A percentile compares a stretch with the other conserved stretches of the same genome.
Evolutionary conservation across 768 basidiomycete genomes (phyloP).

Genomic region (Leccinum sublutescens): DNA sequence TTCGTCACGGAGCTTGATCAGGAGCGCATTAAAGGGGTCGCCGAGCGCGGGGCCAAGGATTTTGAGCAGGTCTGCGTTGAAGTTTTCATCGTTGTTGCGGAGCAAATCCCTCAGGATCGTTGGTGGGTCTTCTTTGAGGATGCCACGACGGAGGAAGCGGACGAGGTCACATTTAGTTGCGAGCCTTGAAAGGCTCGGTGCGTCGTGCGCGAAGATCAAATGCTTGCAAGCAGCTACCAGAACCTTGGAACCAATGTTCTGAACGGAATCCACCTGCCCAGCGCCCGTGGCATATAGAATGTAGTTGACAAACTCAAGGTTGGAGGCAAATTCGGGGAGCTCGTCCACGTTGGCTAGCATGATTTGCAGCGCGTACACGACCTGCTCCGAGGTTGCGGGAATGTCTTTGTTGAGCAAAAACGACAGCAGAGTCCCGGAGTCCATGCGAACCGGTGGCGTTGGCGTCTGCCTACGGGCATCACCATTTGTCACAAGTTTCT

Average conservation of each 20-base stretch:
- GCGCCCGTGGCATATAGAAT: conserved; percentile 1
- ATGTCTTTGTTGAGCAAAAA: conserved; percentile 4
- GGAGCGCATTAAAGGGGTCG: conserved; percentile 4
- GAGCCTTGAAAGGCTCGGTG: background rate
- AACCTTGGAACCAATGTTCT: background rate
- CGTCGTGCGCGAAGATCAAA: background rate
- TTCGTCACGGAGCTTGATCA: conserved; percentile 2
- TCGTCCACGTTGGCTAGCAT: conserved; percentile 2
- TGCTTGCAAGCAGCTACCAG: background rate
- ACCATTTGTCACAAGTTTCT: background rate
- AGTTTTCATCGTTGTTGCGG: background rate
- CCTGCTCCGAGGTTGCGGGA: background rate
- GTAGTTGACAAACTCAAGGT: conserved; percentile 5
- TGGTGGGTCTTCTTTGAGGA: conserved; percentile 2
- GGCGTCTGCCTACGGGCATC: background rate
- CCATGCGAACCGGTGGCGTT: background rate
- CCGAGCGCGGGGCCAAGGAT: conserved; percentile 3
- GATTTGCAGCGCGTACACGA: conserved; percentile 3
- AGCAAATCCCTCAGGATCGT: conserved; percentile 5
- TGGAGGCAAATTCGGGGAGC: background rate
- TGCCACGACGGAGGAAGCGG: conserved; percentile 2
- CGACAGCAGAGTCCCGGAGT: background rate
- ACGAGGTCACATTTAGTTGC: background rate
- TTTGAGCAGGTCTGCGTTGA: background rate
- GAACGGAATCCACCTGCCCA: conserved; percentile 3